Evolutionary conservation across 139 green algal genomes (phyloP), one percentile per base, ranked within the genome.

Genomic region (Chara braunii): DNA sequence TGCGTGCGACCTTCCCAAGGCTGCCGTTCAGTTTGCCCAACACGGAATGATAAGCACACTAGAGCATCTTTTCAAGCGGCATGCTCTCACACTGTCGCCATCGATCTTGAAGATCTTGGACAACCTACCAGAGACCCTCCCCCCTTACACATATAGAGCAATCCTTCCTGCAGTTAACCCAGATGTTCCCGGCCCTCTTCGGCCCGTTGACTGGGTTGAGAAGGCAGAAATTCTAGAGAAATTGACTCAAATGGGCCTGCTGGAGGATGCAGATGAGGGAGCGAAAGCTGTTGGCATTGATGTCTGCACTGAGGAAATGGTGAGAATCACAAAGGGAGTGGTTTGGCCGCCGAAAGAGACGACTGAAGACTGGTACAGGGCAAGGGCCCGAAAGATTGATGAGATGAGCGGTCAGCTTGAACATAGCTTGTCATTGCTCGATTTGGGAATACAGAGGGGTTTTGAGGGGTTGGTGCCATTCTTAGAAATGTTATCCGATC

Each of bases 71-170:
- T 22, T 71, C 8, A 70, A 44, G 55, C 59, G 62, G 51, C 62
- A 71, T 18, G 18, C 51, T 12, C 18, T 29, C 37, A 37, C 51
- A 23, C 37, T 71, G 18, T 24, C 22, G 9, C 52, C 52, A 69
- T n/a, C 28, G 31, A 12, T 71, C 24, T 30, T 71, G n/a, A 14
- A 11, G 26, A 33, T 71, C 18, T 30, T 71, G 3, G 57, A 70
- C 24, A n/a, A 14, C 14, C 51, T 71, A n/a, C 52, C 62, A 69
- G 62, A 71, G 32, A 51, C 54, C 51, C 52, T 71, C 12, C 51
- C 62, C 30, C 62, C 62, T 59, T 40, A 71, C 22, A 42, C n/a
- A 23, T 71, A 54, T 29, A 28, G 22, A 40, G 48, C 22, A 14
- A 56, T 69, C 18, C 62, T 71, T 33, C 62, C 62, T 8, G 62